Evolutionary conservation across 805 yeast genomes (phyloP), one percentile per base, ranked within the genome.

Genomic region (Yarrowia divulgata): DNA sequence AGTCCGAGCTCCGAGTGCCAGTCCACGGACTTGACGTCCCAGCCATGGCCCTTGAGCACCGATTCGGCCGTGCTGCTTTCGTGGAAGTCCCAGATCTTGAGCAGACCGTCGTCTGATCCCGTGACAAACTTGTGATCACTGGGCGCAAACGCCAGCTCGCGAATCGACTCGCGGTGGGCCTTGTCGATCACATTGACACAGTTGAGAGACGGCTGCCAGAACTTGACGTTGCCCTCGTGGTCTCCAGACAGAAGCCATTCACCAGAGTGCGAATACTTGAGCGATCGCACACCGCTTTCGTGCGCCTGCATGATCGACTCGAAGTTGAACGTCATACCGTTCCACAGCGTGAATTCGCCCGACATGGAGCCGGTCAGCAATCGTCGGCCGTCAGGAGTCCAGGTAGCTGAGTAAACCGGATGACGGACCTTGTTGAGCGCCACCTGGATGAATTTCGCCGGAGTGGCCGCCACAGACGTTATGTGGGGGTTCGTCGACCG

Each of bases 221-320:
- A 94, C 80, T 95, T 95, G 74, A 95, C 85, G 7, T 84, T 82
- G 34, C 99, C 99, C 69, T 89, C 93, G 74, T 93, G 94, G 79
- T 95, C 98, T 45, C 97, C 97, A 75, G 96, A 89, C 32, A 95
- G 81, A 71, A 95, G 84, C 98, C 98, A 95, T 72, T 93, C 97
- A 71, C 92, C 97, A 71, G 89, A 88, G 77, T 92, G 96, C 7
- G 95, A 88, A 79, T 94, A 95, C 72, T 86, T 84, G 75, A 92
- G 81, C 0, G 94, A 83, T 42, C 93, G 84, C 45, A 95, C 90
- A 0, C 97, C 93, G 70, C 90, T 84, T 77, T 95, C 99, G 79
- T 95, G 99, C 1, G 98, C 98, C 81, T 95, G 99, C 96, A 93
- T 95, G 72, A 95, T 93, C 68, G 97, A 91, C 77, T 95, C 99